Conservation (phyloP, 768 basidiomycete genomes). For the Tephrocybe sp. region DNA sequence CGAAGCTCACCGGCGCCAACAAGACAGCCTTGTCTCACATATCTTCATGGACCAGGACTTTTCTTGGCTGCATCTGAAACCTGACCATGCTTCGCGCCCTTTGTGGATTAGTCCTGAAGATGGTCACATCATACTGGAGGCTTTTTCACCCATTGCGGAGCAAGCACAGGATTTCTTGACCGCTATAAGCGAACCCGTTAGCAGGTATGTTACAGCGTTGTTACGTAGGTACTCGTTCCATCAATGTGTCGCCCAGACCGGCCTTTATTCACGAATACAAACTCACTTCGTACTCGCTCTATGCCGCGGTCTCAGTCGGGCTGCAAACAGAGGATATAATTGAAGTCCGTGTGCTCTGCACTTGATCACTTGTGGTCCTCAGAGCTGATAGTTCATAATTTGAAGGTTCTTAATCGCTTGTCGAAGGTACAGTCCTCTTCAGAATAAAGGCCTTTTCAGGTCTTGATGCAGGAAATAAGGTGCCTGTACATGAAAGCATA, state of each 20-base stretch:
- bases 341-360: slow-evolving; percentile 63
- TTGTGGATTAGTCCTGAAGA: slow-evolving; percentile 95
- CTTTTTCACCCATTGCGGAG: slow-evolving; percentile 95
- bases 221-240: slow-evolving; percentile 29
- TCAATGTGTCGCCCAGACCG: slow-evolving; percentile 55
- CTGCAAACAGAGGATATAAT: slow-evolving; percentile 98
- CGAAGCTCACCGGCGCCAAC: slow-evolving; percentile 66
- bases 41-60: slow-evolving; percentile 87
- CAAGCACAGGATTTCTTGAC: slow-evolving; percentile 98
- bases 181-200: slow-evolving; percentile 97
- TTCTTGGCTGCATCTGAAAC: slow-evolving; percentile 81
- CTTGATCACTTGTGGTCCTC: slow-evolving; percentile 18
- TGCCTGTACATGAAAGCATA: slow-evolving; percentile 88
- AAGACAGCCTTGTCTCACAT: slow-evolving; percentile 74
- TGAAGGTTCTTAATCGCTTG: slow-evolving; percentile 72
- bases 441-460: neutral
- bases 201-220: slow-evolving; percentile 64
- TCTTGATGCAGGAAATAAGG: slow-evolving; percentile 41
- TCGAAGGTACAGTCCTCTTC: slow-evolving; percentile 55
- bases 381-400: slow-evolving; percentile 24
- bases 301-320: slow-evolving; percentile 98
- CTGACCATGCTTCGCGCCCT: slow-evolving; percentile 88
- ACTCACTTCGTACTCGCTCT: slow-evolving; percentile 95
- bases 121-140: slow-evolving; percentile 93
- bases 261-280: slow-evolving; percentile 99